Percentiles rank a stretch among this genome's conserved stretches.
phyloP scores from a whole-genome alignment of 805 yeast species.

The Dipodascus albidus region DNA sequence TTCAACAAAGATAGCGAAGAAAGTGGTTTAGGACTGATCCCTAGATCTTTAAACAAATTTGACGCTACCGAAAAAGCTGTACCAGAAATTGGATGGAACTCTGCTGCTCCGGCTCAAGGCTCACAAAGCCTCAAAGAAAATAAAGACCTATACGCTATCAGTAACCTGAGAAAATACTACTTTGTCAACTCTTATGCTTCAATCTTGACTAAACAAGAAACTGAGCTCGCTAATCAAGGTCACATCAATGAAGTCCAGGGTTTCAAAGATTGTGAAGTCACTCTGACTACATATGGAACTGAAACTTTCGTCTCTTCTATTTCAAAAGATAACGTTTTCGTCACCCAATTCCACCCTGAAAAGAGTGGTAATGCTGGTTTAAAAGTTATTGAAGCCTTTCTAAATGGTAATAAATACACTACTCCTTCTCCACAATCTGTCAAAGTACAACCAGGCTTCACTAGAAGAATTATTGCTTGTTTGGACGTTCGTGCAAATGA shows the following conservation, averaged over 20 bases:
- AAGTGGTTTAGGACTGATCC: slow-evolving; percentile 50
- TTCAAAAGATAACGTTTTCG: slow-evolving; percentile 66
- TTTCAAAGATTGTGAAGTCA: slow-evolving; percentile 55
- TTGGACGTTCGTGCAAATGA: slow-evolving; percentile 95
- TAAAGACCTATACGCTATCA: slow-evolving; percentile 44
- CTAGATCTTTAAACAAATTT: slow-evolving; percentile 47
- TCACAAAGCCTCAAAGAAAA: slow-evolving; percentile 14
- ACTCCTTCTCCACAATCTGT: slow-evolving; percentile 7
- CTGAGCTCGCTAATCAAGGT: slow-evolving; percentile 17
- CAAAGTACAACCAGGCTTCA: slow-evolving; percentile 39
- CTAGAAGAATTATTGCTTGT: slow-evolving; percentile 91
- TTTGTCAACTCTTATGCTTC: slow-evolving; percentile 94
- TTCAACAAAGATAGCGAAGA: neutral
- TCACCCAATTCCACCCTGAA: slow-evolving; percentile 99
- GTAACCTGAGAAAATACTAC: slow-evolving; percentile 64
- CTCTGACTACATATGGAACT: slow-evolving; percentile 60
- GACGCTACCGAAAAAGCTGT: slow-evolving; percentile 60
- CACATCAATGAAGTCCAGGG: slow-evolving; percentile 17
- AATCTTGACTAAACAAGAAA: slow-evolving; percentile 29
- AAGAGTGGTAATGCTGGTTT: slow-evolving; percentile 91
- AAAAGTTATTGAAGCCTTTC: slow-evolving; percentile 58
- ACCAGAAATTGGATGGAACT: slow-evolving; percentile 96
- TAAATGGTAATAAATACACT: slow-evolving; percentile 34
- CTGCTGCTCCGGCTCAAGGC: slow-evolving; percentile 17
- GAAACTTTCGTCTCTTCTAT: slow-evolving; percentile 80